phyloP scores from a whole-genome alignment of 179 eudicot species.

The Gypsophila paniculata region DNA sequence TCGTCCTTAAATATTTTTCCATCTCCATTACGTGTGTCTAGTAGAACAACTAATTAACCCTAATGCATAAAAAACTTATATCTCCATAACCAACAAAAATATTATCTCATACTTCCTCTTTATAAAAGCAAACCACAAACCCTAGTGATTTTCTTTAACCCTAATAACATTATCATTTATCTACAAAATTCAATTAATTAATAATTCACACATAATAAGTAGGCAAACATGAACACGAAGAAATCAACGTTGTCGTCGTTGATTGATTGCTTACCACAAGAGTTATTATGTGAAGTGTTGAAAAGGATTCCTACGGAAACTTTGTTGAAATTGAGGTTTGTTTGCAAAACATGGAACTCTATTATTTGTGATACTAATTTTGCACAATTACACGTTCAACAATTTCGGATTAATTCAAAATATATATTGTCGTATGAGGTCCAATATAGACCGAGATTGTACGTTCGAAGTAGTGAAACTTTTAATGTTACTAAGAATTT shows the following conservation, averaged over 20 bases:
- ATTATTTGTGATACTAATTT: not conserved
- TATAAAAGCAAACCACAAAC: too few relatives aligned
- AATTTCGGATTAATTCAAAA: not conserved
- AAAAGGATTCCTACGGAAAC: not conserved
- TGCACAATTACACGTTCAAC: not conserved
- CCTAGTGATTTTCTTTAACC: too few relatives aligned
- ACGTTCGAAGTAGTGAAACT: not conserved
- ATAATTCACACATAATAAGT: too few relatives aligned
- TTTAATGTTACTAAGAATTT: not conserved
- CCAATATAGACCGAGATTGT: not conserved
- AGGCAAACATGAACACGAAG: not conserved
- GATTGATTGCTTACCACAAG: not conserved
- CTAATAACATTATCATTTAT: too few relatives aligned
- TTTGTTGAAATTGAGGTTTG: conserved; percentile 18
- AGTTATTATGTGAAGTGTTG: not conserved
- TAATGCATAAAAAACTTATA: too few relatives aligned
- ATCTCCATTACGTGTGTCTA: too few relatives aligned
- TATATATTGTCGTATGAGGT: not conserved
- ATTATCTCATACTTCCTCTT: too few relatives aligned
- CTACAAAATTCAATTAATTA: too few relatives aligned
- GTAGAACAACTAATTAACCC: too few relatives aligned
- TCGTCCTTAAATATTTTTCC: too few relatives aligned
- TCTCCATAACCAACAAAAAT: too few relatives aligned
- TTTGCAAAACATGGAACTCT: conserved; percentile 6
- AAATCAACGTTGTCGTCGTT: not conserved